A percentile compares a stretch with the other conserved stretches of the same genome.
Conservation (phyloP, 768 basidiomycete species). For the Peribolospora kevripleyi region DNA sequence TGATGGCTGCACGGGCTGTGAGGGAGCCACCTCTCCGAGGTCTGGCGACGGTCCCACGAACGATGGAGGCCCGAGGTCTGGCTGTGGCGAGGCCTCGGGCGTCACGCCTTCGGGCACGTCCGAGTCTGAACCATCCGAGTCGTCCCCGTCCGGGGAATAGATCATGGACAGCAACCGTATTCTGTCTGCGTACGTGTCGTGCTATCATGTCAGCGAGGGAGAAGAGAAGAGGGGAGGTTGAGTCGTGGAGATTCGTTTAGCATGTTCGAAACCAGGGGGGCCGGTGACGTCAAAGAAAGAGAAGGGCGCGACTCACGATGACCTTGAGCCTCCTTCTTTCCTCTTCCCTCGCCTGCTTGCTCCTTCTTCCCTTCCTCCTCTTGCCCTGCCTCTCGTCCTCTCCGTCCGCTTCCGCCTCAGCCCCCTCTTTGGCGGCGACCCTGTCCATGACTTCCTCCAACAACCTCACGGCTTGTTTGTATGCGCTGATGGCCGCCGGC, state of each 20-base stretch:
- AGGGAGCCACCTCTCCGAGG: too few relatives aligned
- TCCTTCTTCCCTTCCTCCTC: constrained; percentile 21
- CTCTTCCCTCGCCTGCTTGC: constrained; percentile 70
- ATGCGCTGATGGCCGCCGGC: constrained; percentile 70
- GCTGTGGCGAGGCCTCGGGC: too few relatives aligned
- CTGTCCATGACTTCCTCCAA: constrained; percentile 81
- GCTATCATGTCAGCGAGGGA: constrained; percentile 26
- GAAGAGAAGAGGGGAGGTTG: not conserved
- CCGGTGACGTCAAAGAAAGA: too few relatives aligned
- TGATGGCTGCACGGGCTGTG: too few relatives aligned
- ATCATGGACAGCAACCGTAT: constrained; percentile 80
- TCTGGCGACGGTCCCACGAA: too few relatives aligned
- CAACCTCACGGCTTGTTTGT: constrained; percentile 60
- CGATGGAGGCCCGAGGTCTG: too few relatives aligned
- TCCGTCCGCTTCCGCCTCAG: constrained; percentile 19
- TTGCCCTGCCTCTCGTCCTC: constrained; percentile 26
- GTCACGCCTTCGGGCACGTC: too few relatives aligned
- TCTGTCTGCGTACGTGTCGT: constrained; percentile 82
- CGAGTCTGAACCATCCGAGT: too few relatives aligned
- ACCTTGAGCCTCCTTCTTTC: constrained; percentile 64
- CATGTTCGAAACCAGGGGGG: too few relatives aligned
- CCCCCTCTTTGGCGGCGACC: constrained; percentile 35
- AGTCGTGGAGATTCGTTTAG: too few relatives aligned
- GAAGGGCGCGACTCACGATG: constrained; percentile 37
- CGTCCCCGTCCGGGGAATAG: constrained; percentile 20